Base-by-base conservation (phyloP, 2,329 filamentous ascomycete species). In the Aplosporella prunicola region DNA sequence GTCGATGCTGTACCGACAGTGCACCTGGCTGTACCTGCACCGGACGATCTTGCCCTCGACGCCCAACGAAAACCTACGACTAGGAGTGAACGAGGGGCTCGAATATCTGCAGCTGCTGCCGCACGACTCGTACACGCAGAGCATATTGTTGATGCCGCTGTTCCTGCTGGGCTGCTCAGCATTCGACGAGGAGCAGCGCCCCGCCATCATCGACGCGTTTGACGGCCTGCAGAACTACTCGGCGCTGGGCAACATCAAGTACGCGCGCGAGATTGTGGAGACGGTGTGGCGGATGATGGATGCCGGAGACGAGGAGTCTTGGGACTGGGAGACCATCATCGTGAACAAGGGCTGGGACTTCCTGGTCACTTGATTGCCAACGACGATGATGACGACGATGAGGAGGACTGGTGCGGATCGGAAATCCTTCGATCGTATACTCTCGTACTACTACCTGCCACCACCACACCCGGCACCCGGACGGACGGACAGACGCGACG, bases 321-420 rank as follows among this genome's bases (percentile, higher is more conserved):
- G 74, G 74, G 74, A 78, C 51, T 78, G 73, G 73, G 74, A 78
- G 55, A 69, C 61, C 42, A 72, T 77, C 41, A 74, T 78, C 43
- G 59, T 66, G 32, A 62, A 66, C 33, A 70, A 73, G 58, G 68
- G 70, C 14, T 75, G 72, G 66, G 73, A 78, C 47, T 76, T 78
- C 46, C 57, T 78, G 46, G 68, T 75, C 43, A 76, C 74, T 44
- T 78, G 54, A 64, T 25, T 15, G 6, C 9, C 9, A 18, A n/a
- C 9, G 27, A 29, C 24, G 11, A 29, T 5, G 8, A 16, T 14
- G 27, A 29, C n/a, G n/a, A n/a, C n/a, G n/a, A n/a, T n/a, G n/a
- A n/a, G n/a, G n/a, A n/a, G n/a, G n/a, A n/a, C n/a, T n/a, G n/a
- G n/a, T n/a, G n/a, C n/a, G n/a, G n/a, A n/a, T n/a, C n/a, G n/a